Evolutionary conservation across 257 asterid species (phyloP), one percentile per base, ranked within the genome.

Genomic region (Leptodermis oblonga): DNA sequence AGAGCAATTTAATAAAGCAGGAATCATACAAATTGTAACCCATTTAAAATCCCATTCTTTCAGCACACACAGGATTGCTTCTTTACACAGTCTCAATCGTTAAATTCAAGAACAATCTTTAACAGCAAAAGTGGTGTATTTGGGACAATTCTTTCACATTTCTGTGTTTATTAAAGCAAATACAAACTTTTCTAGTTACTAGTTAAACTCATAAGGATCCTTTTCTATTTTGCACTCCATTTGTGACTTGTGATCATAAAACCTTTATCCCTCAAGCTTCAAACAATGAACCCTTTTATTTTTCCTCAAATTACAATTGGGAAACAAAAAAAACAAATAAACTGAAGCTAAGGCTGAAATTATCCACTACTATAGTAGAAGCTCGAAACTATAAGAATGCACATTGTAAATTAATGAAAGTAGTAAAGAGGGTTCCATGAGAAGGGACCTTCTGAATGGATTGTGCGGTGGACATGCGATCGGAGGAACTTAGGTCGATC

Each of bases 401-500:
- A 30, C 45, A 5, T 5, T 4, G 7, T 22, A 52, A 4, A 31
- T 53, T 10, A 63, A 26, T 4, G 4, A 42, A n/a, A 62, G 34
- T 11, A 39, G 33, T 15, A 5, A 41, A 25, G 9, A 8, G 26
- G 59, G 11, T 28, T 18, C 5, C 28, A 64, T 37, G 23, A 59
- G 59, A 52, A 73, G 25, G 17, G 48, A 85, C 92, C 87, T 83
- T 78, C 52, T 86, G 86, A 51, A 86, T 77, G n/a, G 83, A 73
- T 15, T 37, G 72, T 55, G 87, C 82, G 13, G 89, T 39, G 67
- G 86, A 77, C 70, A 51, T 23, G 67, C 76, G 81, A 56, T 86
- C 78, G 55, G 80, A 33, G 54, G 84, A 72, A 68, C 62, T 67
- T 26, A 86, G 83, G 74, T 86, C 86, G 67, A 86, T 75, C 17